Base-by-base conservation (phyloP, 306 rosid species). In the Aeschynomene evenia region DNA sequence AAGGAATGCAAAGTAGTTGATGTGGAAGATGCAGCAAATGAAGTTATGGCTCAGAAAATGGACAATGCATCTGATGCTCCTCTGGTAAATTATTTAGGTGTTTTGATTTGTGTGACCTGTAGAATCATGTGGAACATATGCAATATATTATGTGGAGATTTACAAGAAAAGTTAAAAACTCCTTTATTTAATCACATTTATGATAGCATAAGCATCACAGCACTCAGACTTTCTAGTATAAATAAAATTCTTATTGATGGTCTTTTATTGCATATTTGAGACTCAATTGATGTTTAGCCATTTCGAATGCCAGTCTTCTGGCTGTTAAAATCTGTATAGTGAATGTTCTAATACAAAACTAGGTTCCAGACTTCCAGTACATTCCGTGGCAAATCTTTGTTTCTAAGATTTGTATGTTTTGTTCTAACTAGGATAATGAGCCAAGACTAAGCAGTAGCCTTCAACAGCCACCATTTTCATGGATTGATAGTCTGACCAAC, bases 401-500 rank as follows among this genome's bases (percentile, higher is more conserved):
- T 56, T 57, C 59, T 71, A 81, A 88, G 77, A 63, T 24, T 77
- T 63, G 81, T 34, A 10, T 72, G 70, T 39, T 75, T 50, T 16
- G 16, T 45, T 78, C 51, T 78, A 40, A 72, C 69, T 51, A 78
- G 82, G 82, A 58, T 42, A 72, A 72, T 14, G 71, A 73, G 63
- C 82, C 33, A 53, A 57, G 62, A 64, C 31, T 54, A 40, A 74
- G 84, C 24, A 73, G 50, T 21, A 69, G 77, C 67, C 61, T 72
- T 66, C 61, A 71, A 67, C 83, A 76, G 59, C 63, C 82, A 70
- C 69, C 79, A 48, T 31, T 48, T 23, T 69, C 50, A 55, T 78
- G 82, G 81, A 7, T 36, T 36, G 88, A 91, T 75, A 54, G 63
- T 72, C 70, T 69, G 48, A 52, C 81, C 60, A 75, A 85, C 78